Percentiles rank a stretch among this genome's conserved stretches.
Conservation (phyloP, 208 protist genomes). For the Wallacemonas rigidus region DNA sequence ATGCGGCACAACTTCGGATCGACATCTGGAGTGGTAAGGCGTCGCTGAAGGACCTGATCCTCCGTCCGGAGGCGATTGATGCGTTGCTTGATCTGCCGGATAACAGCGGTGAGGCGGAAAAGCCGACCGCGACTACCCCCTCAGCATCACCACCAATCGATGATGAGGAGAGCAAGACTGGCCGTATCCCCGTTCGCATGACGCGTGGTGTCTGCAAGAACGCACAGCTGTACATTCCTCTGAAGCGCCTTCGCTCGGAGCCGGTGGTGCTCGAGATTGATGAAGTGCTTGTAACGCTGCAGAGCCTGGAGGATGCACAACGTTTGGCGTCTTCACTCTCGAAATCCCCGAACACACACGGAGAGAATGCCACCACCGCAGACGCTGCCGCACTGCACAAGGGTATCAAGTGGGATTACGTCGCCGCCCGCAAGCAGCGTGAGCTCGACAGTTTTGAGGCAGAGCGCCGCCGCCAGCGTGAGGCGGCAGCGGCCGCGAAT, state of each 20-base stretch:
- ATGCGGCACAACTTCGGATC: conserved; percentile 74
- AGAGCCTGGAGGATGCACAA: conserved; percentile 15
- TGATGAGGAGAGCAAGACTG: not conserved
- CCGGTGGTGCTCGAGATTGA: conserved; percentile 83
- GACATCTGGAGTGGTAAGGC: conserved; percentile 87
- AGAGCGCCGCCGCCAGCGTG: conserved; percentile 55
- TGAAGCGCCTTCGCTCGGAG: conserved; percentile 77
- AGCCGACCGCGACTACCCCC: not conserved
- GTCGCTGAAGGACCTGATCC: conserved; percentile 70
- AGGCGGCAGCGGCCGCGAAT: conserved; percentile 25
- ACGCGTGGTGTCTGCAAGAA: conserved; percentile 84
- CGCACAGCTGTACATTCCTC: conserved; percentile 73
- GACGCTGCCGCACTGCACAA: conserved; percentile 28
- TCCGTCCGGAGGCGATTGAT: conserved; percentile 68
- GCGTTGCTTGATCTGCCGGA: conserved; percentile 38
- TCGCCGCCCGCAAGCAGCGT: conserved; percentile 51
- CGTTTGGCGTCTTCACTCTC: conserved; percentile 20
- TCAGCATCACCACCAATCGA: conserved; percentile 11
- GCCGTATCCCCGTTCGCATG: conserved; percentile 31
- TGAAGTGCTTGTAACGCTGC: conserved; percentile 74
- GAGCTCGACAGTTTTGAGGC: conserved; percentile 74
- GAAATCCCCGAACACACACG: not conserved
- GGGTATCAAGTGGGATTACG: conserved; percentile 43
- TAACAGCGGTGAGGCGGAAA: conserved; percentile 15
- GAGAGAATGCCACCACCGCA: not conserved